Percentiles rank a stretch among this genome's conserved stretches.
These are phyloP conservation scores for Alternaria brassicicola DNA, from an alignment of 2,329 filamentous ascomycete species.

Conservation along the genomic window DNA sequence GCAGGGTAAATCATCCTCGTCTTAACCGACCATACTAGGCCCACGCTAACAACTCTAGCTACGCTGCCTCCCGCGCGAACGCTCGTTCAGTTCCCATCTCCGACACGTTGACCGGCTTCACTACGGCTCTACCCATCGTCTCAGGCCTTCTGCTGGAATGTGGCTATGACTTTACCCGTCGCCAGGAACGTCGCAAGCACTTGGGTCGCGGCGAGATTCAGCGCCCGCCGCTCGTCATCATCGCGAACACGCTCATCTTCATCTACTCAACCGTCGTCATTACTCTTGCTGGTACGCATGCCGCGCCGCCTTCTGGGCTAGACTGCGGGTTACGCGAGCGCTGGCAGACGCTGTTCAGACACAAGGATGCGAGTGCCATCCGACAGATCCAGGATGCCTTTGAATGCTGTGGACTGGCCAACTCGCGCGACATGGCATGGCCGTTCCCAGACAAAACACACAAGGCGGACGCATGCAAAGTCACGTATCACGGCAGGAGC, in stretches of 20 bases:
- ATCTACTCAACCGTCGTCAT: constrained; percentile 53
- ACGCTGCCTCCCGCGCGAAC: constrained; percentile 38
- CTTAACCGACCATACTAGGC: background rate
- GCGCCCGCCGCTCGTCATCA: constrained; percentile 45
- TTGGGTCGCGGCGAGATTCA: constrained; percentile 42
- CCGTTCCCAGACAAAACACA: constrained; percentile 59
- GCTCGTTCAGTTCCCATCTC: constrained; percentile 52
- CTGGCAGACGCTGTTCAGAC: constrained; percentile 63
- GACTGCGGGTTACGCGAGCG: constrained; percentile 62
- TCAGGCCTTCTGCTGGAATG: constrained; percentile 52
- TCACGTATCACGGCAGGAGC: constrained; percentile 53
- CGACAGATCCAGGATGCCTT: constrained; percentile 68
- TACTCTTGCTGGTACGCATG: constrained; percentile 54
- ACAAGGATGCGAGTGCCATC: constrained; percentile 60
- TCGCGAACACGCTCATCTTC: constrained; percentile 49
- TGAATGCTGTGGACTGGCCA: constrained; percentile 69
- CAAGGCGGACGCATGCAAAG: constrained; percentile 51
- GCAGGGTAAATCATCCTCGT: constrained; percentile 38
- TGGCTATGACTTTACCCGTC: constrained; percentile 44
- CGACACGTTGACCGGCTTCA: constrained; percentile 49
- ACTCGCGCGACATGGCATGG: constrained; percentile 64
- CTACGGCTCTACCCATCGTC: constrained; percentile 51
- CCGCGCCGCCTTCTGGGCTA: constrained; percentile 46
- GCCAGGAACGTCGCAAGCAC: constrained; percentile 37
- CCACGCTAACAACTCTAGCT: constrained; percentile 30